phyloP scores from a whole-genome alignment of 2,329 filamentous ascomycete genomes.

The Colletotrichum shisoi region DNA sequence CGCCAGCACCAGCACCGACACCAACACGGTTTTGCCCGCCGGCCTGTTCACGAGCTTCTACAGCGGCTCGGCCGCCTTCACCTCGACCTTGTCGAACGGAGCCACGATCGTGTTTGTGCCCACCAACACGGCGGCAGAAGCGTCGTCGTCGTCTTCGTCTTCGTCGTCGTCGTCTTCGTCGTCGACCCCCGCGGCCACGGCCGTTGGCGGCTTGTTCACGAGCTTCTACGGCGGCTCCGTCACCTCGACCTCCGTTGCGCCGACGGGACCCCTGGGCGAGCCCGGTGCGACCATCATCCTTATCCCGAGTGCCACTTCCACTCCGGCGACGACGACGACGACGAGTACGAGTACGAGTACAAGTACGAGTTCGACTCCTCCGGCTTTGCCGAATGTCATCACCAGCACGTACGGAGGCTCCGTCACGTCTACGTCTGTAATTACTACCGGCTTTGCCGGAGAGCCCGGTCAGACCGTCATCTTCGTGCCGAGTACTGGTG shows the following conservation, averaged over 20 bases:
- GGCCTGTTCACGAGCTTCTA: conserved; percentile 25
- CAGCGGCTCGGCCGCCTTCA: background rate
- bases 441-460: no score
- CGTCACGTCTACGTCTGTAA: conserved; percentile 4
- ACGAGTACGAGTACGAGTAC: background rate
- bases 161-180: background rate
- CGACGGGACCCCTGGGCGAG: conserved; percentile 5
- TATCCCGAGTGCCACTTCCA: conserved; percentile 1
- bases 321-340: background rate
- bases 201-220: conserved; percentile 17
- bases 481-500: conserved; percentile 10
- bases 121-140: background rate
- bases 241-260: conserved; percentile 9
- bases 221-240: conserved; percentile 27
- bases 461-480: background rate
- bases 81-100: conserved; percentile 3
- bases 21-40: conserved; percentile 4
- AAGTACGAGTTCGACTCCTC: no score
- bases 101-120: conserved; percentile 22
- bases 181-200: background rate
- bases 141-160: background rate
- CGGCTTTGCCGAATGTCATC: background rate
- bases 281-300: conserved; percentile 16
- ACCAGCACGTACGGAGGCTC: conserved; percentile 27
- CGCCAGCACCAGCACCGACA: background rate